Conservation (phyloP, 176 grass and related monocot genomes). For the Pontederia paniculata region DNA sequence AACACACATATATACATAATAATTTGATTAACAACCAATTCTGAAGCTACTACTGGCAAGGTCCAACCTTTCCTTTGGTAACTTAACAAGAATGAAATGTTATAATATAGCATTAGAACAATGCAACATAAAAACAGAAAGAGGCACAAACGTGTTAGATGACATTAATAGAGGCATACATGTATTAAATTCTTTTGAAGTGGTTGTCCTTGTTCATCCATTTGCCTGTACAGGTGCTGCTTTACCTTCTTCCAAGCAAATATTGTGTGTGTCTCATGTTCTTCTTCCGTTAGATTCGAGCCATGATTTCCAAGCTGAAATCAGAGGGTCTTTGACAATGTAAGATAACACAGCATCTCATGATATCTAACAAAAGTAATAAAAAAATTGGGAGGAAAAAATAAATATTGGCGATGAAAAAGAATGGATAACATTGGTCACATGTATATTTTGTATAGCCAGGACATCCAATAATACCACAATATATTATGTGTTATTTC, state of each 20-base stretch:
- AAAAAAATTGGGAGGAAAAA: neutral
- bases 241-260: constrained; percentile 97
- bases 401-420: neutral
- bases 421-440: neutral
- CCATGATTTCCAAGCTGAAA: constrained; percentile 92
- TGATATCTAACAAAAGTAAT: neutral
- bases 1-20: too few relatives aligned
- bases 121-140: neutral
- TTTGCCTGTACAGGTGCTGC: constrained; percentile 52
- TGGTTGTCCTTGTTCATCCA: constrained; percentile 41
- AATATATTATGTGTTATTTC: neutral
- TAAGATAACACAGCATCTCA: too few relatives aligned
- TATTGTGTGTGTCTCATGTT: constrained; percentile 96
- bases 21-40: too few relatives aligned
- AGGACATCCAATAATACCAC: neutral
- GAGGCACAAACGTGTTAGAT: neutral
- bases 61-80: neutral
- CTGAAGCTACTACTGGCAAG: neutral
- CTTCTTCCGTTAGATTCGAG: constrained; percentile 82
- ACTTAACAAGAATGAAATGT: neutral
- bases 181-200: constrained; percentile 58
- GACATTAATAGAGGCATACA: constrained; percentile 35
- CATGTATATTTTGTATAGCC: too few relatives aligned
- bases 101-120: neutral
- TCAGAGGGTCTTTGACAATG: neutral